These are phyloP conservation scores for Persicaria maculosa DNA, from an alignment of 148 eudicot genomes.

Conservation along the genomic window DNA sequence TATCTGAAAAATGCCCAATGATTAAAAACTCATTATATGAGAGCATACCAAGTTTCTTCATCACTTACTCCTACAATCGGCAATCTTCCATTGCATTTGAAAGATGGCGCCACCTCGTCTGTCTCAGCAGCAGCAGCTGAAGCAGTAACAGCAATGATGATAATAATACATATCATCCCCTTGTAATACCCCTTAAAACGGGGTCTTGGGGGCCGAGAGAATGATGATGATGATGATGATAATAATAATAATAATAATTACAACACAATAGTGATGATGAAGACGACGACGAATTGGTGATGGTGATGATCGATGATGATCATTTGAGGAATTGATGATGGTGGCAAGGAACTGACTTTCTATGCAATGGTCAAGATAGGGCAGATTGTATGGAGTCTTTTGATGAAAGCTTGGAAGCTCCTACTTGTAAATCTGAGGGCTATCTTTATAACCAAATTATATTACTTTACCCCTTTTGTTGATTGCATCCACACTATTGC, in stretches of 20 bases:
- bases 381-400: conserved; percentile 3
- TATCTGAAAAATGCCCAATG: not conserved
- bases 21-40: not conserved
- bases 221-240: not conserved
- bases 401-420: conserved; percentile 9
- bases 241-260: no score
- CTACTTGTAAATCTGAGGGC: conserved; percentile 7
- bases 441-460: not conserved
- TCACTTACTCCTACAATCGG: not conserved
- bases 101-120: not conserved
- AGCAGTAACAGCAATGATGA: not conserved
- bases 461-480: not conserved
- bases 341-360: conserved; percentile 8
- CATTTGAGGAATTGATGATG: not conserved
- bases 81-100: conserved; percentile 3
- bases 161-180: not conserved
- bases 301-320: not conserved
- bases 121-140: not conserved
- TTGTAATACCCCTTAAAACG: not conserved
- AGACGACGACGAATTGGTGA: not conserved
- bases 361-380: conserved; percentile 8
- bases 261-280: no score
- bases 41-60: not conserved
- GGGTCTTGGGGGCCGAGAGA: no score
- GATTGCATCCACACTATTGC: not conserved